A percentile compares a stretch with the other conserved stretches of the same genome.
Evolutionary conservation across 129 eudicot genomes (phyloP).

Genomic region (Lactuca saligna): DNA sequence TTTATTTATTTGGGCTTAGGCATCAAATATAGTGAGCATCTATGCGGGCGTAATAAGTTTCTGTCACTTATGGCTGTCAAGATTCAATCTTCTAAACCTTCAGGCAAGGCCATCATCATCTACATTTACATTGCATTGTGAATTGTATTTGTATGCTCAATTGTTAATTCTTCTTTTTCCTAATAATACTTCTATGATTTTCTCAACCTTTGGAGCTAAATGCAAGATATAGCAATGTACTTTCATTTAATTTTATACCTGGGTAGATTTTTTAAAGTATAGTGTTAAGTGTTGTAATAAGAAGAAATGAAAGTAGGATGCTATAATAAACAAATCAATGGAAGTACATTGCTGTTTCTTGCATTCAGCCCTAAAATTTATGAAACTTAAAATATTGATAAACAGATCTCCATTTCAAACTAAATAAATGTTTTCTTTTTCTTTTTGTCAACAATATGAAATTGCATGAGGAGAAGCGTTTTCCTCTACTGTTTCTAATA

Average conservation of each 20-base stretch:
- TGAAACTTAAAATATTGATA: too few species aligned
- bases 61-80: conserved; percentile 53
- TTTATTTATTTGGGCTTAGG: conserved; percentile 38
- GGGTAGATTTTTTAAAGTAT: too few species aligned
- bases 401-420: background rate
- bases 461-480: too few species aligned
- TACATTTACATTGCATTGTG: conserved; percentile 6
- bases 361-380: background rate
- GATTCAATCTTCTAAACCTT: conserved; percentile 41
- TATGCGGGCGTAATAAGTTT: conserved; percentile 46
- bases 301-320: background rate
- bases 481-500: too few species aligned
- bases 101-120: conserved; percentile 39
- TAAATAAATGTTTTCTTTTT: too few species aligned
- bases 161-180: background rate
- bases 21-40: conserved; percentile 37
- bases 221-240: background rate
- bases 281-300: background rate
- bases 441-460: background rate
- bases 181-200: background rate
- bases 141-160: background rate
- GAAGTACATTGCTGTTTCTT: background rate
- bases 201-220: background rate
- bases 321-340: background rate
- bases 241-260: background rate